These are phyloP conservation scores for Echinochloa phyllopogon DNA, from an alignment of 176 grass and related monocot species.

Conservation along the genomic window DNA sequence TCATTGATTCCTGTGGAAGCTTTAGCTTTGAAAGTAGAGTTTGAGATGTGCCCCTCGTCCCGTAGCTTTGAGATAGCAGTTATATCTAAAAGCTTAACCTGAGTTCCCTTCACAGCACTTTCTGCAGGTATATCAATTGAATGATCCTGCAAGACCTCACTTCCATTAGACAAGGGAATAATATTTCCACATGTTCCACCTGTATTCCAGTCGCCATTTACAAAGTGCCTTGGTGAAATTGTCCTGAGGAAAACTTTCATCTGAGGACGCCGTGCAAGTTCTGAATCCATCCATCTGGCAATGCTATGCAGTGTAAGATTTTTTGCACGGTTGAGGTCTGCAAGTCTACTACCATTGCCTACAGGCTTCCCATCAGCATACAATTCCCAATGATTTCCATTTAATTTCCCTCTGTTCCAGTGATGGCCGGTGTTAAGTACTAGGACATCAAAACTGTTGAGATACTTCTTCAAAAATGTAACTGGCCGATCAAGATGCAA, in stretches of 20 bases:
- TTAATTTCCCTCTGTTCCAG: conserved; percentile 98
- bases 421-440: conserved; percentile 98
- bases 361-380: conserved; percentile 68
- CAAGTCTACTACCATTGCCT: conserved; percentile 47
- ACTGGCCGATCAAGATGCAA: conserved; percentile 94
- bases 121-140: conserved; percentile 69
- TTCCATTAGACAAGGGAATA: conserved; percentile 70
- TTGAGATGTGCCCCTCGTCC: conserved; percentile 93
- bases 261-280: conserved; percentile 52
- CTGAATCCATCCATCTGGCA: conserved; percentile 73
- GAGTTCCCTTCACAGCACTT: conserved; percentile 72
- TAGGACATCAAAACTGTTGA: conserved; percentile 73
- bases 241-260: conserved; percentile 89
- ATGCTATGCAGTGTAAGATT: conserved; percentile 80
- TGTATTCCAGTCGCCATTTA: conserved; percentile 98
- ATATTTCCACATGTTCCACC: conserved; percentile 88
- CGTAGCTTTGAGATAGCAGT: conserved; percentile 78
- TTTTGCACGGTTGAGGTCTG: conserved; percentile 69
- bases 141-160: conserved; percentile 67
- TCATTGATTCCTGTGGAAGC: conserved; percentile 61
- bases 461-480: conserved; percentile 79
- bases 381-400: conserved; percentile 80
- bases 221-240: conserved; percentile 91
- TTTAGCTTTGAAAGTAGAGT: conserved; percentile 66
- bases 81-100: conserved; percentile 86